phyloP scores from a whole-genome alignment of 305 asterid genomes.

The Fraxinus ornus region DNA sequence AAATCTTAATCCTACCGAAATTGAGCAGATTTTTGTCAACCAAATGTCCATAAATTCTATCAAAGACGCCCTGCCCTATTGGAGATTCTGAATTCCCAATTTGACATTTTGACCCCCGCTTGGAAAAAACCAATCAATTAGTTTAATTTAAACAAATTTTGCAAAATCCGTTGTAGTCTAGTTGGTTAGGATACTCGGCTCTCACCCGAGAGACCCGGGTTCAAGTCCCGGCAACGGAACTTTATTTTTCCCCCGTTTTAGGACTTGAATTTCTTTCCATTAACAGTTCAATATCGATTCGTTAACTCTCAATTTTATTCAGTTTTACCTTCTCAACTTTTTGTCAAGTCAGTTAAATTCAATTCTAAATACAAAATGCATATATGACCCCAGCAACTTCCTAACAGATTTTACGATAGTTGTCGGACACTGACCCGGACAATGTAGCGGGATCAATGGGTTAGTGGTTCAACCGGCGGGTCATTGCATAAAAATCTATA shows the following conservation, averaged over 20 bases:
- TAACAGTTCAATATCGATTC: background rate
- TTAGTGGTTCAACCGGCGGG: too few relatives aligned
- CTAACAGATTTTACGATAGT: background rate
- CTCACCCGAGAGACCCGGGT: slow-evolving; percentile 98
- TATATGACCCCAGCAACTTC: background rate
- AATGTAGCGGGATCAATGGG: too few relatives aligned
- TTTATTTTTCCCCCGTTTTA: background rate
- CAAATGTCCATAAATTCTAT: too few relatives aligned
- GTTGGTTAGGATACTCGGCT: slow-evolving; percentile 96
- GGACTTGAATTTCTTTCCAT: background rate
- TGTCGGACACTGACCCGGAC: too few relatives aligned
- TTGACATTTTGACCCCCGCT: too few relatives aligned
- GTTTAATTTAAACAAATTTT: too few relatives aligned
- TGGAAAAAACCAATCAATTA: too few relatives aligned
- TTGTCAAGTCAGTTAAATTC: background rate
- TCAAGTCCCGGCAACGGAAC: slow-evolving; percentile 97
- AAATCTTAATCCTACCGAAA: too few relatives aligned
- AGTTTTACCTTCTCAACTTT: background rate
- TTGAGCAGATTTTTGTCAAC: too few relatives aligned
- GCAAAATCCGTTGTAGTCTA: slow-evolving; percentile 70
- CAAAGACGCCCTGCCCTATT: too few relatives aligned
- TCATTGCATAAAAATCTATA: too few relatives aligned
- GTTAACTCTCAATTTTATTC: background rate
- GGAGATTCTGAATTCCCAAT: too few relatives aligned
- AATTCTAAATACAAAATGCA: background rate